Percentiles rank a stretch among this genome's conserved stretches.
These are phyloP conservation scores for Ballota nigra DNA, from an alignment of 257 asterid genomes.

Conservation along the genomic window DNA sequence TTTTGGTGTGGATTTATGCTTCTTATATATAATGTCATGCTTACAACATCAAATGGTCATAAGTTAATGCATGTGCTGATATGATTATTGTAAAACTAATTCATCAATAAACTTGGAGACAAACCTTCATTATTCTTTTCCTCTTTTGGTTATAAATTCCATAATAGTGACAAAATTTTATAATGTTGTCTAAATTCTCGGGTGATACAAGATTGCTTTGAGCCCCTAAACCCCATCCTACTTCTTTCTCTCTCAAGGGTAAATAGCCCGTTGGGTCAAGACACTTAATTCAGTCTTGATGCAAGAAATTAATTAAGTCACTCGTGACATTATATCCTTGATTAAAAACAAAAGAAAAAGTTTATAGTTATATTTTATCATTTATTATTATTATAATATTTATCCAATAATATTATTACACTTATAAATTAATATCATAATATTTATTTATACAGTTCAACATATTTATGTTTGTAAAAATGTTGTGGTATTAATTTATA, in stretches of 20 bases:
- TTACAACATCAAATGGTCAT: conserved; percentile 33
- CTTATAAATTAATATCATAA: too few species aligned
- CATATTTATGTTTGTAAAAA: too few species aligned
- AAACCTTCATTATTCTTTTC: conserved; percentile 10
- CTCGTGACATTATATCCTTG: background rate
- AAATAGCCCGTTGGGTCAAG: conserved; percentile 30
- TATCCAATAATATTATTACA: too few species aligned
- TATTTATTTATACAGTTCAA: too few species aligned
- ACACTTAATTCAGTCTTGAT: conserved; percentile 17
- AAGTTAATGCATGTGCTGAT: conserved; percentile 16
- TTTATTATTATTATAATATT: too few species aligned
- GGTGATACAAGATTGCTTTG: conserved; percentile 43
- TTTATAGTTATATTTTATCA: too few species aligned
- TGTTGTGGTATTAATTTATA: too few species aligned
- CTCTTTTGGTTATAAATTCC: conserved; percentile 17
- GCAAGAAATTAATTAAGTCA: too few species aligned
- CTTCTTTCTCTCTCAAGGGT: conserved; percentile 10
- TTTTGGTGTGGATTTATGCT: background rate
- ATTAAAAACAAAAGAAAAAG: too few species aligned
- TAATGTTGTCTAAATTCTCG: conserved; percentile 34
- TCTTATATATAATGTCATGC: conserved; percentile 34
- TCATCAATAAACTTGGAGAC: conserved; percentile 17
- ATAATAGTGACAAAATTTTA: conserved; percentile 25
- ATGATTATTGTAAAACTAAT: conserved; percentile 16
- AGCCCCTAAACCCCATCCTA: conserved; percentile 46